phyloP scores from a whole-genome alignment of 2,329 filamentous ascomycete genomes.

The Aspergillus fructus region DNA sequence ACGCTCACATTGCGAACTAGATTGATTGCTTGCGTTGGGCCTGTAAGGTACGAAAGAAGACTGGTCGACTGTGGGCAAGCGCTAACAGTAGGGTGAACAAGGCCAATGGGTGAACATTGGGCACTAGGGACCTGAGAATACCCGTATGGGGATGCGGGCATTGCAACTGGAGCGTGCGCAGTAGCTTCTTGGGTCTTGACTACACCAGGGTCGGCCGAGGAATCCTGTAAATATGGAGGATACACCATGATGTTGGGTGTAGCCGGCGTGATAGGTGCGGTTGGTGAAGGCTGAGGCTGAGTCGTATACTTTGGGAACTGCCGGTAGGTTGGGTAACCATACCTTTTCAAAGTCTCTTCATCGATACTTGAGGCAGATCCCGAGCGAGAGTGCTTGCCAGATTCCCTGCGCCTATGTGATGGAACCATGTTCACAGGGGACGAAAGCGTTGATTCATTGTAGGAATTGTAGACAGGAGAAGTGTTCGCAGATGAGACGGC shows the following conservation, averaged over 20 bases:
- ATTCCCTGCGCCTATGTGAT: slow-evolving; percentile 38
- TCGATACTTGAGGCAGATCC: slow-evolving; percentile 69
- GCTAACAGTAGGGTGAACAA: slow-evolving; percentile 27
- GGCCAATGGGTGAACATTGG: slow-evolving; percentile 26
- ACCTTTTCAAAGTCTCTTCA: slow-evolving; percentile 64
- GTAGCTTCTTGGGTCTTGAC: slow-evolving; percentile 42
- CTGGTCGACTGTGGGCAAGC: slow-evolving; percentile 57
- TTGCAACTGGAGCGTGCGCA: slow-evolving; percentile 27
- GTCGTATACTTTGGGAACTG: slow-evolving; percentile 64
- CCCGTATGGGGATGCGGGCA: slow-evolving; percentile 28
- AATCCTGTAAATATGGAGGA: slow-evolving; percentile 32
- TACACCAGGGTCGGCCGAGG: slow-evolving; percentile 33
- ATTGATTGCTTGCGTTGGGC: slow-evolving; percentile 76
- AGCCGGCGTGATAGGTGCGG: slow-evolving; percentile 39
- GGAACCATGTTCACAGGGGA: slow-evolving; percentile 62
- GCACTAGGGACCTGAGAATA: slow-evolving; percentile 24
- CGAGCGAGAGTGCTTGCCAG: slow-evolving; percentile 54
- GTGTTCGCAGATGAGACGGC: slow-evolving; percentile 49
- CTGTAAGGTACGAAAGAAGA: slow-evolving; percentile 74
- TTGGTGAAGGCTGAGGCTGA: slow-evolving; percentile 42
- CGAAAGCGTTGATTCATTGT: slow-evolving; percentile 52
- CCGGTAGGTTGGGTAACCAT: slow-evolving; percentile 81
- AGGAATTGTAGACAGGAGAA: slow-evolving; percentile 32
- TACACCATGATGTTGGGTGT: slow-evolving; percentile 39
- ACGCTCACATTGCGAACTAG: slow-evolving; percentile 78